Conservation (phyloP, 2,329 filamentous ascomycete genomes). For the Colletotrichum sansevieriae region DNA sequence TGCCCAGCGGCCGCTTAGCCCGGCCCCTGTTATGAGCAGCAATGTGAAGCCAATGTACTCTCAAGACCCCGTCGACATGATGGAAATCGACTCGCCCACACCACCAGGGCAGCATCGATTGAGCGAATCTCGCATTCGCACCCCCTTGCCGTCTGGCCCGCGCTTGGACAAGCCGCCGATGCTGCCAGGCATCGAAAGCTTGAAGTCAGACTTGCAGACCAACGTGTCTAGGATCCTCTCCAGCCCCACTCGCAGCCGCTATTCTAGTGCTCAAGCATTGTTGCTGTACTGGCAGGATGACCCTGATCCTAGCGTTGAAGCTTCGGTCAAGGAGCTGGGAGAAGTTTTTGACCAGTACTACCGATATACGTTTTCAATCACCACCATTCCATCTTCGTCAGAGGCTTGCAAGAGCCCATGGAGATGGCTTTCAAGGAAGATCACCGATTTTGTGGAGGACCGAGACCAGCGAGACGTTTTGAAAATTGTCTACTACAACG, state of each 20-base stretch:
- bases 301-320: conserved; percentile 53
- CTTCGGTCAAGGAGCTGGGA: conserved; percentile 61
- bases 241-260: conserved; percentile 64
- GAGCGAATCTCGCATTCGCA: conserved; percentile 65
- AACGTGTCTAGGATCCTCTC: conserved; percentile 63
- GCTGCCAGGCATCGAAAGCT: conserved; percentile 63
- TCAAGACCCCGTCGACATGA: conserved; percentile 67
- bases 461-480: conserved; percentile 67
- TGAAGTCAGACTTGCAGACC: conserved; percentile 66
- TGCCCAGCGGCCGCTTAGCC: conserved; percentile 61
- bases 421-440: conserved; percentile 65
- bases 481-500: conserved; percentile 71
- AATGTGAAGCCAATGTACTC: conserved; percentile 56
- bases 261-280: conserved; percentile 65
- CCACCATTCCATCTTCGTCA: conserved; percentile 63
- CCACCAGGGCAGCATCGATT: conserved; percentile 55
- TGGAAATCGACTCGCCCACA: conserved; percentile 65
- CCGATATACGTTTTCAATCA: conserved; percentile 62
- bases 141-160: conserved; percentile 68
- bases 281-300: conserved; percentile 71
- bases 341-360: conserved; percentile 66
- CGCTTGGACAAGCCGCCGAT: conserved; percentile 65
- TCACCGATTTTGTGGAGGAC: conserved; percentile 66
- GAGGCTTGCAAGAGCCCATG: conserved; percentile 63
- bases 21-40: conserved; percentile 54